These are phyloP conservation scores for Rhodamnia rubescens DNA, from an alignment of 345 rosid species.

Conservation along the genomic window DNA sequence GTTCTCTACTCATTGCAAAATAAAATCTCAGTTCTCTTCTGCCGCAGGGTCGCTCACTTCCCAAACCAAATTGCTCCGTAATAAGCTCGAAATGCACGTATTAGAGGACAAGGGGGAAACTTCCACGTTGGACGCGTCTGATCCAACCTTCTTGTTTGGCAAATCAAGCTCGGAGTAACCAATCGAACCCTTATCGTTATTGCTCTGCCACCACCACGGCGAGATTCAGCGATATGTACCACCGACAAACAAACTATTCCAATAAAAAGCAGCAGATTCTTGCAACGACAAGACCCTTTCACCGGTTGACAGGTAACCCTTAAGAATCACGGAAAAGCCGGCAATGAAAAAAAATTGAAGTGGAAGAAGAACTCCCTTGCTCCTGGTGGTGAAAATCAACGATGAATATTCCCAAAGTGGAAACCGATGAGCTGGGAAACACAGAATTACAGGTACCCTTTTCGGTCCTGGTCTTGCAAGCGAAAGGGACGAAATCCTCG, in stretches of 20 bases:
- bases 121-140: background rate
- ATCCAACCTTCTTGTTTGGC: background rate
- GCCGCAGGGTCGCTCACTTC: background rate
- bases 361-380: background rate
- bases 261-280: slow-evolving; percentile 9
- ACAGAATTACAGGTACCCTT: background rate
- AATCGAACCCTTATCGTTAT: slow-evolving; percentile 1
- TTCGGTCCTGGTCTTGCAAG: background rate
- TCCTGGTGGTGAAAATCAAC: background rate
- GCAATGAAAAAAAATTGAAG: background rate
- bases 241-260: slow-evolving; percentile 21
- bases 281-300: slow-evolving; percentile 35
- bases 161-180: background rate
- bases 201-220: slow-evolving; percentile 30
- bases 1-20: slow-evolving; percentile 44
- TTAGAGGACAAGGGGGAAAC: background rate
- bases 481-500: background rate
- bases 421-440: background rate
- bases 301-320: slow-evolving; percentile 16
- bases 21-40: background rate
- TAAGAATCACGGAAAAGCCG: background rate
- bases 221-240: slow-evolving; percentile 11
- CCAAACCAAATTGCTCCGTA: background rate
- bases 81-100: slow-evolving; percentile 1
- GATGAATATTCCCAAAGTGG: slow-evolving; percentile 4